These are phyloP conservation scores for Centaurea solstitialis DNA, from an alignment of 129 eudicot species.

Conservation along the genomic window DNA sequence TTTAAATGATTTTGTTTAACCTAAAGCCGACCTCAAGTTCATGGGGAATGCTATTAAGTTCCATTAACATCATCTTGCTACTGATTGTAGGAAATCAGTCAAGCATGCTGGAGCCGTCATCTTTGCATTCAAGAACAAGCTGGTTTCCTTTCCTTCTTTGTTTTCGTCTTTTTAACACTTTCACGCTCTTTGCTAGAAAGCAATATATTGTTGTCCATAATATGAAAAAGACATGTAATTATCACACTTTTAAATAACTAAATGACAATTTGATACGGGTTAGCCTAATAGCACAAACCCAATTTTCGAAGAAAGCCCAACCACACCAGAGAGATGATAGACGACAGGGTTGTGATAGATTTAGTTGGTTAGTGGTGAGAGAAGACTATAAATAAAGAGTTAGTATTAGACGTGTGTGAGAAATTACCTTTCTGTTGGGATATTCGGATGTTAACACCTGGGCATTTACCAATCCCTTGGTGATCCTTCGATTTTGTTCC, in stretches of 20 bases:
- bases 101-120: constrained; percentile 95
- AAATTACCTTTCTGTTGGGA: no score
- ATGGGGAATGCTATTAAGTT: constrained; percentile 82
- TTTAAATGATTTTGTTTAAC: constrained; percentile 1
- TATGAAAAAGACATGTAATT: not conserved
- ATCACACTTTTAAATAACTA: not conserved
- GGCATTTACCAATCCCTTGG: no score
- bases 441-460: no score
- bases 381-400: no score
- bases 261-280: not conserved
- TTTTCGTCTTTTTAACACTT: not conserved
- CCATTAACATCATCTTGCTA: constrained; percentile 73
- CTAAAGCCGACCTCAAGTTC: constrained; percentile 68
- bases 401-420: no score
- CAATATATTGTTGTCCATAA: not conserved
- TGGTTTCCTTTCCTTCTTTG: constrained; percentile 39
- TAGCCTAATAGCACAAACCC: no score
- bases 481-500: no score
- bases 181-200: not conserved
- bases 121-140: constrained; percentile 80
- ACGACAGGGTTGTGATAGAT: no score
- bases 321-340: no score
- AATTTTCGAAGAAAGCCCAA: no score
- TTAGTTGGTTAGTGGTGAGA: no score
- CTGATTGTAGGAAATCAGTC: constrained; percentile 90